Conservation (phyloP, 2,329 filamentous ascomycete genomes). For the Thelonectria discophora region DNA sequence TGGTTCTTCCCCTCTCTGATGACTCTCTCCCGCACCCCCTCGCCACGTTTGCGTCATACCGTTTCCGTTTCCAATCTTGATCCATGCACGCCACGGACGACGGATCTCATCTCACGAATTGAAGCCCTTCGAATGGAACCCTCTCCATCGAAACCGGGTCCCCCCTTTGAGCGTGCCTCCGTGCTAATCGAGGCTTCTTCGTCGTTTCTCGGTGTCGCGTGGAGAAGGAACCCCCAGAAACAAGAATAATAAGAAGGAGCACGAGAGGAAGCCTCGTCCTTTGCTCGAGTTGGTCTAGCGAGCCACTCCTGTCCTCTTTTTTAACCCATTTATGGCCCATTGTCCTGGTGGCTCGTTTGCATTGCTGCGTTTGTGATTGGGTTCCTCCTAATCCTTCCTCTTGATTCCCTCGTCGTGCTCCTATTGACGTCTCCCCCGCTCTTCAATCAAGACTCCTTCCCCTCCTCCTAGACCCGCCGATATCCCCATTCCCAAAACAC, state of each 20-base stretch:
- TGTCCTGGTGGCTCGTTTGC: neutral
- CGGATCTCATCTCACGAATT: neutral
- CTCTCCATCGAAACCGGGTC: neutral
- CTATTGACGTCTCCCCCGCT: too few species aligned
- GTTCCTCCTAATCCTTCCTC: neutral
- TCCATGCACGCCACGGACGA: too few species aligned
- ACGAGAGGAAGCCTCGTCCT: constrained; percentile 1
- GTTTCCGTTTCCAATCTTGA: constrained; percentile 1
- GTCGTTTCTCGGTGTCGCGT: neutral
- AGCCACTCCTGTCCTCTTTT: neutral
- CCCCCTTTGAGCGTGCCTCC: neutral
- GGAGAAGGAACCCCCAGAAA: neutral
- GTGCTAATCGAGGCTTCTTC: neutral
- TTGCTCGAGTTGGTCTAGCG: constrained; percentile 11
- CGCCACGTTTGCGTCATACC: constrained; percentile 24
- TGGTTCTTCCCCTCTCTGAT: neutral
- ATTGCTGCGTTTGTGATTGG: too few species aligned
- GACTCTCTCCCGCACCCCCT: neutral
- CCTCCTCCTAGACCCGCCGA: too few species aligned
- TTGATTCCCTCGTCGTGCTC: neutral
- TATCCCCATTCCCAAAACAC: neutral
- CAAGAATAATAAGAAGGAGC: too few species aligned
- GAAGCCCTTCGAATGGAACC: constrained; percentile 6
- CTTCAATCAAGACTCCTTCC: too few species aligned
- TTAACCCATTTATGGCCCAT: neutral